Evolutionary conservation across 345 rosid genomes (phyloP).

Genomic region (Citrus hindsii): DNA sequence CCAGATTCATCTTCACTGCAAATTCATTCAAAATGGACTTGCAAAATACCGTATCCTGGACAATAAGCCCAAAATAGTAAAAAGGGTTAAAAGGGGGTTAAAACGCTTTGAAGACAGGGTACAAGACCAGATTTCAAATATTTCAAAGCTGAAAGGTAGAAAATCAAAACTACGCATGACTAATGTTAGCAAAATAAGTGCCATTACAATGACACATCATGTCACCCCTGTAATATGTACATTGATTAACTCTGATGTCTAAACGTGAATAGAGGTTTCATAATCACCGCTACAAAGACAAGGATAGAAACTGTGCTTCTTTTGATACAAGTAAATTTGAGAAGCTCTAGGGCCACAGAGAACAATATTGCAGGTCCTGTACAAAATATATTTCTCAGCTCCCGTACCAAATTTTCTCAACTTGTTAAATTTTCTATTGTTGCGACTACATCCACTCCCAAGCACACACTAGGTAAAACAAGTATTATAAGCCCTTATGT

Average conservation of each 20-base stretch:
- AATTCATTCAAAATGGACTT: slow-evolving; percentile 47
- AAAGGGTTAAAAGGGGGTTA: not conserved
- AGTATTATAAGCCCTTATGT: not conserved
- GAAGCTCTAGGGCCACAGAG: not conserved
- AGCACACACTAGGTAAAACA: not conserved
- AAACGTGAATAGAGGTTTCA: not conserved
- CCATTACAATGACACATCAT: not conserved
- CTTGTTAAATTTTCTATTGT: not conserved
- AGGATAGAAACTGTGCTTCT: not conserved
- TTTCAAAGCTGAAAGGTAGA: not conserved
- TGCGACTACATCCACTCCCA: not conserved
- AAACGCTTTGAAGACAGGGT: not conserved
- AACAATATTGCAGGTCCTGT: not conserved
- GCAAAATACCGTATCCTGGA: slow-evolving; percentile 37
- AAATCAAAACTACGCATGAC: not conserved
- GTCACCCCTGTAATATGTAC: not conserved
- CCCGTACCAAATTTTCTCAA: not conserved
- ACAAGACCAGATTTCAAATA: not conserved
- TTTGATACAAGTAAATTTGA: not conserved
- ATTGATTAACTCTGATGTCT: not conserved
- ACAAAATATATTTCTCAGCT: not conserved
- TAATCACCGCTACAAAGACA: not conserved
- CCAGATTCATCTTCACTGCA: slow-evolving; percentile 33
- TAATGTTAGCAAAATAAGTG: not conserved
- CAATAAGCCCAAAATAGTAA: not conserved